phyloP scores from a whole-genome alignment of 305 asterid genomes.

The Fraxinus angustifolia region DNA sequence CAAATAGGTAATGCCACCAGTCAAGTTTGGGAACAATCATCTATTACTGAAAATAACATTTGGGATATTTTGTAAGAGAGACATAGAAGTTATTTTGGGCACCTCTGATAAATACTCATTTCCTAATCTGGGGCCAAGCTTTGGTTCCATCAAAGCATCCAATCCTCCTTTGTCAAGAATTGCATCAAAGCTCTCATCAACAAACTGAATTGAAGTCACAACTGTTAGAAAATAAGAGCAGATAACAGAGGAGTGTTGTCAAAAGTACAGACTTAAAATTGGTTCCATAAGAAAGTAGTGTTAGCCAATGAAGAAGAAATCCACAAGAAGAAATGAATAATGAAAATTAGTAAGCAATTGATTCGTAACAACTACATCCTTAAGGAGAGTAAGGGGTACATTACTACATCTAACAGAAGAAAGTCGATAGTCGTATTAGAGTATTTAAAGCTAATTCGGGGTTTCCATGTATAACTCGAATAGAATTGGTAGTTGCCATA shows the following conservation, averaged over 20 bases:
- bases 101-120: constrained; percentile 80
- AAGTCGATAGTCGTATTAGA: neutral
- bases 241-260: constrained; percentile 1
- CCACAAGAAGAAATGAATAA: neutral
- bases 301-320: constrained; percentile 2
- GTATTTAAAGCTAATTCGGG: too few species aligned
- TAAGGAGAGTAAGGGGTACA: neutral
- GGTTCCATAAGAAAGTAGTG: constrained; percentile 1
- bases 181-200: constrained; percentile 55
- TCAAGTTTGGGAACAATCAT: constrained; percentile 23
- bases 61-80: constrained; percentile 15
- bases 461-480: too few species aligned
- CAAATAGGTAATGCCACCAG: constrained; percentile 15
- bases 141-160: constrained; percentile 99
- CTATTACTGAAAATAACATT: neutral
- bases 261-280: neutral
- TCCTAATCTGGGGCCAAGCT: constrained; percentile 75
- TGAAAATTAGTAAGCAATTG: neutral
- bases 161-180: constrained; percentile 93
- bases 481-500: too few species aligned
- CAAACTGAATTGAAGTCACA: constrained; percentile 48
- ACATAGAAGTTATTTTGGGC: constrained; percentile 18
- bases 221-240: constrained; percentile 2
- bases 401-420: neutral
- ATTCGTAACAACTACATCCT: neutral